phyloP scores from a whole-genome alignment of 164 flowering plant species.

The Chloranthus sessilifolius region DNA sequence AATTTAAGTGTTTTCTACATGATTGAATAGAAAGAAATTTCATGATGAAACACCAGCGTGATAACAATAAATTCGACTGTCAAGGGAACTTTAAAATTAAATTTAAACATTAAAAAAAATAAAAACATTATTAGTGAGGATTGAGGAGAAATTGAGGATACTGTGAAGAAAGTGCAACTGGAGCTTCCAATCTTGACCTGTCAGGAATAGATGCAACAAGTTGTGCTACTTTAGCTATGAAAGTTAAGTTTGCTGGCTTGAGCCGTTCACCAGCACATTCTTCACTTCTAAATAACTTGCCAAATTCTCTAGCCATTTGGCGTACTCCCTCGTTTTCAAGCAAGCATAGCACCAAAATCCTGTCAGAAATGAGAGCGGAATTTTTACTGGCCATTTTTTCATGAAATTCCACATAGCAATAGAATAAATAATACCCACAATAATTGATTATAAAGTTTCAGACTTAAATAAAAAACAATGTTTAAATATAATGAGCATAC shows the following conservation, averaged over 20 bases:
- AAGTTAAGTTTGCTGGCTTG: constrained; percentile 19
- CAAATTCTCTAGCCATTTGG: constrained; percentile 56
- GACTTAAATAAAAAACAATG: too few species aligned
- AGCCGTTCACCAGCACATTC: constrained; percentile 18
- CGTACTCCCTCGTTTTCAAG: constrained; percentile 64
- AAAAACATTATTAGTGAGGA: not conserved
- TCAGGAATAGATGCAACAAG: constrained; percentile 85
- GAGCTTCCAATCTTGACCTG: constrained; percentile 55
- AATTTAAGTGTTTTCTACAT: too few species aligned
- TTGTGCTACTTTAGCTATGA: constrained; percentile 60
- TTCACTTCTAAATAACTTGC: constrained; percentile 17
- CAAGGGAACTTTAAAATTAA: not conserved
- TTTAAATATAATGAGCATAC: too few species aligned
- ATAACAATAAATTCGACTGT: not conserved
- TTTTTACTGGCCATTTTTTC: not conserved
- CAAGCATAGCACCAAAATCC: constrained; percentile 72
- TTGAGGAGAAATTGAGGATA: constrained; percentile 46
- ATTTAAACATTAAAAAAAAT: not conserved
- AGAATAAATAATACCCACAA: too few species aligned
- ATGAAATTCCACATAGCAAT: not conserved
- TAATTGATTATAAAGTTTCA: too few species aligned
- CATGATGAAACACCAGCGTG: too few species aligned
- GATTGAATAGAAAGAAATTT: too few species aligned
- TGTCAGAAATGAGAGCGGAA: constrained; percentile 20
- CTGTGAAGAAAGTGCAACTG: constrained; percentile 72